Evolutionary conservation across 441 rosid genomes (phyloP), one percentile per base, ranked within the genome.

Genomic region (Adansonia gregorii): DNA sequence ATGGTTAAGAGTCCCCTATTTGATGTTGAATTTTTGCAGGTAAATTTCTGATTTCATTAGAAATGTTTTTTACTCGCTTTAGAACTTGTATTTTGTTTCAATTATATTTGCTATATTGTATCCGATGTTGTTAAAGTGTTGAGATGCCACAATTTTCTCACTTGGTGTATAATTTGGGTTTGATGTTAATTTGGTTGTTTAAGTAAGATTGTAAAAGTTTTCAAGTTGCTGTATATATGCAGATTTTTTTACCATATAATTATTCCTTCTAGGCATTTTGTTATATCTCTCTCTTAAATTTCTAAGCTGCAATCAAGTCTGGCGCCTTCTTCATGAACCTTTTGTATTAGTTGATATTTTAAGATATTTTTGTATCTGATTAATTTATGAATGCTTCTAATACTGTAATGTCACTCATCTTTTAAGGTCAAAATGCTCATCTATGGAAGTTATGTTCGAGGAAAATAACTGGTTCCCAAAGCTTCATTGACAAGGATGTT

Each of bases 401-500:
- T 58, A 79, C 64, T 58, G 75, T 76, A 54, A 24, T 24, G 27
- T 24, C 27, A 24, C 27, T 24, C 27, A 24, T 24, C 27, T 24
- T 24, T 24, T 24, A 0, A 94, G 98, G 95, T 95, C 76, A 89
- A 86, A 87, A 93, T 24, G 83, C 85, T 78, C 76, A 81, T 86
- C 85, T 61, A 80, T 72, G 0, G 85, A 82, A 81, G 83, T 85
- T 64, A 65, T 64, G 74, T 82, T 84, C 48, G 79, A 76, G 85
- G 86, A 86, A 89, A 97, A 94, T 86, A 82, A 84, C 83, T 95
- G 99, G 98, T 95, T 97, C 89, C 92, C 90, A 78, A 77, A 87
- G 87, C 83, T 83, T 83, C 81, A 83, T 89, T 86, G 93, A 91
- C 85, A 83, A 89, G 51, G 89, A 88, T 81, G 91, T 92, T 77